These are phyloP conservation scores for Metarhizium robertsii DNA, from an alignment of 2,329 filamentous ascomycete species.

Conservation along the genomic window DNA sequence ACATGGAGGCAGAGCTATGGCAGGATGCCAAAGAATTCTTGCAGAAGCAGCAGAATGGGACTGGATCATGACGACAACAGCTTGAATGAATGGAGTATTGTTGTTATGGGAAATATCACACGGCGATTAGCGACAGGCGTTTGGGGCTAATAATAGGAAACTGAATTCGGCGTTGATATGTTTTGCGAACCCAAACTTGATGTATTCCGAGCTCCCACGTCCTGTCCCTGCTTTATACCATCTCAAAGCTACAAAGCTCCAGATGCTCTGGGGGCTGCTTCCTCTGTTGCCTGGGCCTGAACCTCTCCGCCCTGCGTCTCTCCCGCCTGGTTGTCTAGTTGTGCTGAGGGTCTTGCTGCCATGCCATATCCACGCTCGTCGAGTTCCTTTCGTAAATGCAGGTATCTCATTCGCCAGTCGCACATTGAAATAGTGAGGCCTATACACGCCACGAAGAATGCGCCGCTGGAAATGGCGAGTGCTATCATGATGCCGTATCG, in stretches of 20 bases:
- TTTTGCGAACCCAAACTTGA: neutral
- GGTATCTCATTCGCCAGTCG: constrained; percentile 8
- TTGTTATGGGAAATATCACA: neutral
- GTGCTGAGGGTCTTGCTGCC: neutral
- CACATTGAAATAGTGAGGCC: constrained; percentile 6
- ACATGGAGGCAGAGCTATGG: constrained; percentile 79
- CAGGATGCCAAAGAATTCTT: constrained; percentile 29
- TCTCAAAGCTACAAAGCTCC: constrained; percentile 3
- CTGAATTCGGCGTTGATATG: neutral
- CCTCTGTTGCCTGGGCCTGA: neutral
- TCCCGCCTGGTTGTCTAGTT: neutral
- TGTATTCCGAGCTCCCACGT: neutral
- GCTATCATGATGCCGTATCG: constrained; percentile 8
- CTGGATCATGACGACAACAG: neutral
- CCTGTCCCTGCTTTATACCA: neutral
- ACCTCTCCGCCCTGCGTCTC: neutral
- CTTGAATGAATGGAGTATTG: neutral
- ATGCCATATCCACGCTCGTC: constrained; percentile 4
- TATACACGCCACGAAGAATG: constrained; percentile 7
- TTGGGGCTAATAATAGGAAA: neutral
- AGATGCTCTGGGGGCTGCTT: constrained; percentile 1
- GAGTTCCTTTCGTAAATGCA: constrained; percentile 5
- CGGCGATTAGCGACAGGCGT: neutral
- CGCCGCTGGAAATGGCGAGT: constrained; percentile 7
- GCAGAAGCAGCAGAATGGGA: constrained; percentile 17